Base-by-base conservation (phyloP, 805 yeast genomes). In the Suhomyces sp. region DNA sequence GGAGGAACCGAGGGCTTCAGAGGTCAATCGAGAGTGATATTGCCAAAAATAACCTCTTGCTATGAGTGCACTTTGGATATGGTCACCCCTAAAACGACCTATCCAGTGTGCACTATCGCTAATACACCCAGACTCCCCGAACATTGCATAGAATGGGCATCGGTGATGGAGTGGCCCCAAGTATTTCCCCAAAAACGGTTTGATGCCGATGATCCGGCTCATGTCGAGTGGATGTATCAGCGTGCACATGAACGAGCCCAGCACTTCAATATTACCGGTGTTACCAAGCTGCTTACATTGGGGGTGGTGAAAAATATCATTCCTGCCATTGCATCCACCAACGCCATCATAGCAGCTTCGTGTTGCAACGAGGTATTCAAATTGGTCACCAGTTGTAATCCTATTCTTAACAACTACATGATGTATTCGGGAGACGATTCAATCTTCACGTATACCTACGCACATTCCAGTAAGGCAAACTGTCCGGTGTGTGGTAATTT, bases 1-100 rank as follows among this genome's bases (percentile, higher is more conserved):
- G 97, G 97, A 4, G 98, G 97, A 3, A 84, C 96, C 0, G 98
- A 91, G 54, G 97, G 97, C 0, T 83, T 91, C 52, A 75, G 84
- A 45, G 98, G 98, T 3, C 96, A 91, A 51, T 76, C 88, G 10
- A 79, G 95, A 50, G 83, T 88, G 10, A 88, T 91, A 24, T 60
- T 88, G 12, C 98, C 98, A 1, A 79, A 87, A 0, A 59, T 88
- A 19, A 78, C 91, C 0, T 83, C 96, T 0, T 91, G 98, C 60
- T 91, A 87, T 64, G 98, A 91, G 56, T 91, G 98, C 52, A 84
- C 95, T 4, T 65, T 86, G 35, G 84, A 81, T 39, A 73, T 95
- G 56, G 65, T 88, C 26, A 77, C 85, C 8, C 71, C 72, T 1
- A 77, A 73, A 42, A 65, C 68, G 7, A 81, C 88, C 0, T 86